phyloP scores from a whole-genome alignment of 768 basidiomycete species.

The Piloderma croceum region DNA sequence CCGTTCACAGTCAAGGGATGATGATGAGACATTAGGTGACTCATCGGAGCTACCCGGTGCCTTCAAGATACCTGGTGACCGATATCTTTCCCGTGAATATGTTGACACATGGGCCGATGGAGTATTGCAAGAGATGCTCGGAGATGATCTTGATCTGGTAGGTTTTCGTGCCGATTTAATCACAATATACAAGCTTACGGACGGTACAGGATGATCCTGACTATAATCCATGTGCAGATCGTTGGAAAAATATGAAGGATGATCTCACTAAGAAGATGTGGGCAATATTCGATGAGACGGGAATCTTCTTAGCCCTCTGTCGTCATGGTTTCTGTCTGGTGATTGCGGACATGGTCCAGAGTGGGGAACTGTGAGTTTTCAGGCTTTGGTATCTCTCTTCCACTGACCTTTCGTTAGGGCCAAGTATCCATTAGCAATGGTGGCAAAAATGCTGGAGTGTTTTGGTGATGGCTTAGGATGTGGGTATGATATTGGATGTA shows the following conservation, averaged over 20 bases:
- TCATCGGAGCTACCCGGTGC: conserved; percentile 10
- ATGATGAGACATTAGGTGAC: conserved; percentile 8
- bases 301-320: conserved; percentile 20
- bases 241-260: conserved; percentile 15
- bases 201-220: neutral
- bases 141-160: neutral
- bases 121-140: neutral
- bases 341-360: conserved; percentile 19
- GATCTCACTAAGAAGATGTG: conserved; percentile 12
- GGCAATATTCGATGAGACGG: conserved; percentile 19
- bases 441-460: conserved; percentile 7
- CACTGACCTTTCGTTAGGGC: conserved; percentile 7
- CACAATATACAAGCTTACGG: neutral
- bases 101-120: conserved; percentile 19
- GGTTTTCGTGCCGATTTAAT: neutral
- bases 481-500: conserved; percentile 16
- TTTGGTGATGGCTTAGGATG: conserved; percentile 7
- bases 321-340: conserved; percentile 19
- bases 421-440: conserved; percentile 17
- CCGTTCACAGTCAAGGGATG: neutral
- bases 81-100: conserved; percentile 15
- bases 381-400: neutral
- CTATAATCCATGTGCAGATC: conserved; percentile 11
- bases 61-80: conserved; percentile 9
- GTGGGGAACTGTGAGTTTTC: conserved; percentile 7